phyloP scores from a whole-genome alignment of 306 rosid species.

The Arachis stenosperma region DNA sequence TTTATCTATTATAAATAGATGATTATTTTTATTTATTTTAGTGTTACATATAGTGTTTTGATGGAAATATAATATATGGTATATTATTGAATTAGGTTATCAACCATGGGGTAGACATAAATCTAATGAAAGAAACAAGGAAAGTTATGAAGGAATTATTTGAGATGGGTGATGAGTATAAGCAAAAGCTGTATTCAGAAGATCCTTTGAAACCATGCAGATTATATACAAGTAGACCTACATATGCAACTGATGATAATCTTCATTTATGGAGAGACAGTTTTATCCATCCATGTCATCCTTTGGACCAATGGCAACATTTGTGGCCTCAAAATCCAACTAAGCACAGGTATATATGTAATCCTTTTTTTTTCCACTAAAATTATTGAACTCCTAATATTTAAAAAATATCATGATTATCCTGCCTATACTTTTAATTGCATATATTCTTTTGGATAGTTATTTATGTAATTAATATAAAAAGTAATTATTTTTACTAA shows the following conservation, averaged over 20 bases:
- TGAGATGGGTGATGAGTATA: slow-evolving; percentile 34
- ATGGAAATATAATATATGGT: too few relatives aligned
- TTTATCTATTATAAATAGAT: too few relatives aligned
- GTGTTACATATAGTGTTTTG: too few relatives aligned
- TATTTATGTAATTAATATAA: too few relatives aligned
- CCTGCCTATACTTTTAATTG: too few relatives aligned
- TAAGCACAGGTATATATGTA: slow-evolving; percentile 13
- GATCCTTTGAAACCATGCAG: slow-evolving; percentile 33
- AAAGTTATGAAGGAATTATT: slow-evolving; percentile 39
- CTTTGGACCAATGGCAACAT: slow-evolving; percentile 41
- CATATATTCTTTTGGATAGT: too few relatives aligned
- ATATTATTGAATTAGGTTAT: slow-evolving; percentile 32
- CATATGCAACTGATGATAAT: slow-evolving; percentile 37
- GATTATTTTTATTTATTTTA: too few relatives aligned
- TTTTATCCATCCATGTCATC: slow-evolving; percentile 41
- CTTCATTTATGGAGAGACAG: slow-evolving; percentile 42
- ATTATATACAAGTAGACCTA: slow-evolving; percentile 32
- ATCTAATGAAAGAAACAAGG: slow-evolving; percentile 12
- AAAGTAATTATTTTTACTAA: too few relatives aligned
- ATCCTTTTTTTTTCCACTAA: too few relatives aligned
- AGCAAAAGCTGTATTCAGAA: slow-evolving; percentile 27
- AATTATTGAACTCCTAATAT: too few relatives aligned
- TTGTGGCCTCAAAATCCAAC: slow-evolving; percentile 45
- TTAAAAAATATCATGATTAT: too few relatives aligned
- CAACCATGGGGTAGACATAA: slow-evolving; percentile 38